Percentiles rank a stretch among this genome's conserved stretches.
Conservation (phyloP, 2,329 filamentous ascomycete species). For the Aspergillaceae sp. region DNA sequence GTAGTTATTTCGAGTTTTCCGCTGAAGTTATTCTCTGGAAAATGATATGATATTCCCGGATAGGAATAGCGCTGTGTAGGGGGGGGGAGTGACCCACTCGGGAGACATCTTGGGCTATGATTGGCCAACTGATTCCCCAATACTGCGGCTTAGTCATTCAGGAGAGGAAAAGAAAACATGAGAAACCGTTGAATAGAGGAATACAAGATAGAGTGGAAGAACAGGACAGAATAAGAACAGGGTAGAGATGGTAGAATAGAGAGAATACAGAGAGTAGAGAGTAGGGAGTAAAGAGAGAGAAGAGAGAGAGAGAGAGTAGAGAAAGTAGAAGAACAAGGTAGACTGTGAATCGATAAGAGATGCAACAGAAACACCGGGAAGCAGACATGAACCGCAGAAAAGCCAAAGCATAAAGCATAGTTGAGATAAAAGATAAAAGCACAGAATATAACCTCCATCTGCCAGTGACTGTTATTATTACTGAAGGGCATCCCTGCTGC, state of each 20-base stretch:
- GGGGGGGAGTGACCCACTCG: not conserved
- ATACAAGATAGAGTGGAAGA: no score
- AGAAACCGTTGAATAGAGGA: no score
- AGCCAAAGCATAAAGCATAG: not conserved
- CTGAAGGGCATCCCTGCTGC: no score
- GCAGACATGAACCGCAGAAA: no score
- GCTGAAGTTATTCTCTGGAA: no score
- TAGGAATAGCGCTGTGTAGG: not conserved
- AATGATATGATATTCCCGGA: not conserved
- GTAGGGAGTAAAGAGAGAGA: not conserved
- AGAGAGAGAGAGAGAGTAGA: not conserved
- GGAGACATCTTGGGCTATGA: constrained; percentile 2
- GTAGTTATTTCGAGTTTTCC: no score
- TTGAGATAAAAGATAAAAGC: not conserved
- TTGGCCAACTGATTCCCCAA: not conserved
- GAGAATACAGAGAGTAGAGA: not conserved
- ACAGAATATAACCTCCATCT: not conserved
- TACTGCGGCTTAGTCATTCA: not conserved
- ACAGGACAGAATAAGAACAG: no score
- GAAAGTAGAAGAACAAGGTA: no score
- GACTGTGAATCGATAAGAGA: no score
- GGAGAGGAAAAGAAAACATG: not conserved
- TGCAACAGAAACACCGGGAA: no score
- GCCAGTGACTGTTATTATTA: no score
- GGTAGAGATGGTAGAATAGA: not conserved